Evolutionary conservation across 2,329 filamentous ascomycete genomes (phyloP), one percentile per base, ranked within the genome.

Genomic region (Penicillium sp.): DNA sequence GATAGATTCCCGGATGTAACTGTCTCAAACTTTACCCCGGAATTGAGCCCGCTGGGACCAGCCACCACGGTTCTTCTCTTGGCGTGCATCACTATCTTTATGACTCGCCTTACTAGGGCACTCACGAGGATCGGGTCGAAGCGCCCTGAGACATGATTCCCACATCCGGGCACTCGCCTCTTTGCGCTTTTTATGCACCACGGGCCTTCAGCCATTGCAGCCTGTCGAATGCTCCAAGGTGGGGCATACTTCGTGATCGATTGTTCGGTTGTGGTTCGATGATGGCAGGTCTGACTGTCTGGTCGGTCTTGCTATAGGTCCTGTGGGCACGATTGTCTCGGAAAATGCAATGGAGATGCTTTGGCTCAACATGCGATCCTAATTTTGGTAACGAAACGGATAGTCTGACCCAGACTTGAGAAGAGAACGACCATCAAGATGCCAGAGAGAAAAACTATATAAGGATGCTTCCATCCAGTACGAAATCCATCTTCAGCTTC

Each of bases 1-100:
- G 29, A n/a, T 23, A 11, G 22, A 30, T n/a, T 23, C 35, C 35
- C 33, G 33, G 26, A 55, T 55, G 48, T 49, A 53, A 52, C 46
- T 52, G 47, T 51, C 47, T 50, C 36, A 47, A 13, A 23, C 15
- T 28, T 29, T 41, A 35, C 34, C 42, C 34, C 49, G 33, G 37
- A 42, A 35, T 29, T 22, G 15, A 26, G 35, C 22, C 25, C 28
- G 26, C 28, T 7, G 23, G 16, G 20, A 16, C 27, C 30, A 42
- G 35, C 23, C 25, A 28, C 13, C 32, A 14, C 25, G 6, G 34
- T 13, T 26, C 30, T 36, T n/a, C 20, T 6, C 34, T 44, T 41
- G 43, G 35, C 43, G 9, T 40, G 31, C 38, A 42, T 45, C 16
- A 33, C 28, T 22, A 18, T 18, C n/a, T 8, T 20, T 13, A 10